phyloP scores from a whole-genome alignment of 2,329 filamentous ascomycete genomes.

The Alternaria triticina region DNA sequence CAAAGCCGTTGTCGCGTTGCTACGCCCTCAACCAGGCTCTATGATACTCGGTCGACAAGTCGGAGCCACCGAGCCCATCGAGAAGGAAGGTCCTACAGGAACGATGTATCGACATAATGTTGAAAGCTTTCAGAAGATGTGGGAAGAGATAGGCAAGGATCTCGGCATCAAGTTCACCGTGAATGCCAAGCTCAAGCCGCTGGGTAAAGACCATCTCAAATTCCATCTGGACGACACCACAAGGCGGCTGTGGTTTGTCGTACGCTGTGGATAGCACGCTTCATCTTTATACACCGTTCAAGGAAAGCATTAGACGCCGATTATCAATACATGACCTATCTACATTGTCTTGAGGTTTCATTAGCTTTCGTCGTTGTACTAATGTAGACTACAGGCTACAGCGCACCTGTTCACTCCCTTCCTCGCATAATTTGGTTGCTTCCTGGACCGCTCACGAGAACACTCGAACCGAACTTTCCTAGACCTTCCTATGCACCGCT shows the following conservation, averaged over 20 bases:
- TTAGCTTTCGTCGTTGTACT: not conserved
- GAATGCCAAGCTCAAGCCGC: slow-evolving; percentile 19
- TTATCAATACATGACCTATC: not conserved
- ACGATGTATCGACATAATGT: slow-evolving; percentile 44
- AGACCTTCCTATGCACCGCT: not conserved
- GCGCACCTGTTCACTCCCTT: not conserved
- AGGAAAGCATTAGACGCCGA: not conserved
- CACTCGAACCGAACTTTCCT: not conserved
- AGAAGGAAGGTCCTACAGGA: slow-evolving; percentile 20
- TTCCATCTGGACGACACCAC: slow-evolving; percentile 18
- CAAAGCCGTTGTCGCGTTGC: slow-evolving; percentile 40
- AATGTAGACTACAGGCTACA: not conserved
- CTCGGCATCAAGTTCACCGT: slow-evolving; percentile 36
- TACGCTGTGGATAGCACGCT: slow-evolving; percentile 25
- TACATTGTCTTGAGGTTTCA: not conserved
- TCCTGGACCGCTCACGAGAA: not conserved
- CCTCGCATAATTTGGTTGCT: not conserved
- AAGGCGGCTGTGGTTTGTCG: slow-evolving; percentile 27
- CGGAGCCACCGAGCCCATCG: slow-evolving; percentile 40
- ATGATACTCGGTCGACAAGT: slow-evolving; percentile 62
- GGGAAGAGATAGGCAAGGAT: slow-evolving; percentile 46
- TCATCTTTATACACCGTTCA: not conserved
- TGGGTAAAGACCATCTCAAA: slow-evolving; percentile 11
- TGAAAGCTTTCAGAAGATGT: slow-evolving; percentile 45
- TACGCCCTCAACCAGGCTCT: slow-evolving; percentile 50